phyloP scores from a whole-genome alignment of 2,329 filamentous ascomycete species.

The Paracamarosporium sp. region DNA sequence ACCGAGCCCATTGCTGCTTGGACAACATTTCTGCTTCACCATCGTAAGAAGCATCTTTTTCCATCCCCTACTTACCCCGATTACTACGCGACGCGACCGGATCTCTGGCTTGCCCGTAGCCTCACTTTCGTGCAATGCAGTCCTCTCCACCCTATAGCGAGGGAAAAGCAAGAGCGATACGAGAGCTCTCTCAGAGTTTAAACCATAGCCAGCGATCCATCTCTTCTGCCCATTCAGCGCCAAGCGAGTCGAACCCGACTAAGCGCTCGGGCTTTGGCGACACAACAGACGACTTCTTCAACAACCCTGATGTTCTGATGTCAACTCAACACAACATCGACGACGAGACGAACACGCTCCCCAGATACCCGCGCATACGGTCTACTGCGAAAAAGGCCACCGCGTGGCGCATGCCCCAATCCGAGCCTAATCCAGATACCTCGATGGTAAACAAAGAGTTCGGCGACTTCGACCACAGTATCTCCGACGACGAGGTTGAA shows the following conservation, averaged over 20 bases:
- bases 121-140: conserved; percentile 36
- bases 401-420: conserved; percentile 43
- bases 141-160: conserved; percentile 45
- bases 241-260: conserved; percentile 46
- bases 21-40: conserved; percentile 21
- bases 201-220: conserved; percentile 42
- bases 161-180: conserved; percentile 46
- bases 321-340: conserved; percentile 48
- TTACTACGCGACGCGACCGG: conserved; percentile 37
- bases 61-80: conserved; percentile 32
- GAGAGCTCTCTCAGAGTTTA: conserved; percentile 45
- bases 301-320: conserved; percentile 45
- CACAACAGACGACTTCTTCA: conserved; percentile 34
- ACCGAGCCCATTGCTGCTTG: conserved; percentile 23
- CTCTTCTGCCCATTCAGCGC: conserved; percentile 35
- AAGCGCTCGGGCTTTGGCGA: conserved; percentile 37
- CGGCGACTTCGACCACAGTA: conserved; percentile 49
- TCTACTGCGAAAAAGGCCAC: conserved; percentile 47
- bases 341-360: conserved; percentile 43
- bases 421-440: conserved; percentile 44
- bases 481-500: conserved; percentile 53
- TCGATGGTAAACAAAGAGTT: conserved; percentile 50
- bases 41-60: conserved; percentile 36
- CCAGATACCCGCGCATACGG: conserved; percentile 42
- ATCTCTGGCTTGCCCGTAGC: conserved; percentile 27